phyloP scores from a whole-genome alignment of 225 moss, liverwort and hornwort species.

The Sphagnum contortum region DNA sequence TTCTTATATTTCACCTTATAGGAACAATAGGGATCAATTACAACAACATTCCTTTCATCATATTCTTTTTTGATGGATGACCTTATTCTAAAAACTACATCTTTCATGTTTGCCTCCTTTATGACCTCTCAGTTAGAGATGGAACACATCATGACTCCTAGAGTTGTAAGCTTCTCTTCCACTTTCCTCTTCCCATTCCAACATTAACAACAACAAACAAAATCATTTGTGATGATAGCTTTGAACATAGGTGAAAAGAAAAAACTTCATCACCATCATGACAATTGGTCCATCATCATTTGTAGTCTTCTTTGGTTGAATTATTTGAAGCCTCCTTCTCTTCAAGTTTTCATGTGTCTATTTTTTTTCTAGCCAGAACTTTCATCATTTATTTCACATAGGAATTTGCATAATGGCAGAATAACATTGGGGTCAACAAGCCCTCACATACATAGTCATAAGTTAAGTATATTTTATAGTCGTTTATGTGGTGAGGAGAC shows the following conservation, averaged over 20 bases:
- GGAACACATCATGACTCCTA: conserved; percentile 55
- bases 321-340: no score
- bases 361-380: conserved; percentile 25
- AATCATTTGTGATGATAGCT: no score
- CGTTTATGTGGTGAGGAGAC: no score
- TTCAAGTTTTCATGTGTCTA: background rate
- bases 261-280: no score
- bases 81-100: conserved; percentile 40
- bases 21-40: no score
- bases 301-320: no score
- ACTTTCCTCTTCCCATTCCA: background rate
- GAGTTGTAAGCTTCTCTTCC: conserved; percentile 25
- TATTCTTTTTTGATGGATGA: conserved; percentile 22
- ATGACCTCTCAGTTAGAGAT: conserved; percentile 56
- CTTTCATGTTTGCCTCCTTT: conserved; percentile 48
- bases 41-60: background rate
- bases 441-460: conserved; percentile 44
- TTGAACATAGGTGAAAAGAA: no score
- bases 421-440: conserved; percentile 33
- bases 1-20: background rate
- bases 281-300: no score
- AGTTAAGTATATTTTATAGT: background rate
- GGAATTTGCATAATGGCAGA: conserved; percentile 61
- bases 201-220: no score
- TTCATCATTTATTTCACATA: conserved; percentile 47